phyloP scores from a whole-genome alignment of 805 yeast genomes.

The Ogataea pignaliae region DNA sequence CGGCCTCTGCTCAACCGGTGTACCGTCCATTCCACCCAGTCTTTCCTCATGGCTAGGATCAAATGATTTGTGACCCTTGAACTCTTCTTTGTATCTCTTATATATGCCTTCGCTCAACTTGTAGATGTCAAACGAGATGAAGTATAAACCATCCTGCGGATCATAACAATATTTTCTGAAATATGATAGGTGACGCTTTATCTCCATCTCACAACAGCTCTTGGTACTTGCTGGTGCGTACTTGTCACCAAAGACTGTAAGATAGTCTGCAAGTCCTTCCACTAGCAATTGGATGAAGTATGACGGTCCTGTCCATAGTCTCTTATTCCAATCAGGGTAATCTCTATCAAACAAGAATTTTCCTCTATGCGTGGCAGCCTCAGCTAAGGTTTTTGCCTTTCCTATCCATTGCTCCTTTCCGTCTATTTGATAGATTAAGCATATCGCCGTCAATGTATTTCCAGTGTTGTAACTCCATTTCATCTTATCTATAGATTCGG shows the following conservation, averaged over 20 bases:
- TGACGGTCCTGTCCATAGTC: constrained; percentile 63
- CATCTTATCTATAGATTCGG: constrained; percentile 39
- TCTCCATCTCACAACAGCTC: constrained; percentile 33
- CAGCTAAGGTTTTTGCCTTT: constrained; percentile 45
- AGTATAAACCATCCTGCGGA: constrained; percentile 54
- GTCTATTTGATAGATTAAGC: constrained; percentile 47
- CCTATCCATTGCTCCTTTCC: constrained; percentile 45
- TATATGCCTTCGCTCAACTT: constrained; percentile 46
- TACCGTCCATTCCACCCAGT: constrained; percentile 35
- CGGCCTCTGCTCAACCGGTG: constrained; percentile 28
- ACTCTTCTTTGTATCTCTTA: constrained; percentile 46
- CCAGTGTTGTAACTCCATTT: constrained; percentile 71
- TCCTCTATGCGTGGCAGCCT: constrained; percentile 54
- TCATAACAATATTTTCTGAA: constrained; percentile 55
- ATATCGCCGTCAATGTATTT: constrained; percentile 53
- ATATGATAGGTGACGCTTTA: constrained; percentile 50
- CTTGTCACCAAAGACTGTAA: constrained; percentile 42
- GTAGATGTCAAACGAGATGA: constrained; percentile 56
- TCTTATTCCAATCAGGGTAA: constrained; percentile 41
- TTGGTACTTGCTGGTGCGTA: constrained; percentile 32
- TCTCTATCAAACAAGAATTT: constrained; percentile 62
- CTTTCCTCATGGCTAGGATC: constrained; percentile 51
- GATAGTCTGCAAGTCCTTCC: constrained; percentile 66
- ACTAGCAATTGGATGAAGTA: constrained; percentile 60
- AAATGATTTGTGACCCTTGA: constrained; percentile 51